A percentile compares a stretch with the other conserved stretches of the same genome.
Conservation (phyloP, 2,329 filamentous ascomycete species). For the Venturia pyrina region DNA sequence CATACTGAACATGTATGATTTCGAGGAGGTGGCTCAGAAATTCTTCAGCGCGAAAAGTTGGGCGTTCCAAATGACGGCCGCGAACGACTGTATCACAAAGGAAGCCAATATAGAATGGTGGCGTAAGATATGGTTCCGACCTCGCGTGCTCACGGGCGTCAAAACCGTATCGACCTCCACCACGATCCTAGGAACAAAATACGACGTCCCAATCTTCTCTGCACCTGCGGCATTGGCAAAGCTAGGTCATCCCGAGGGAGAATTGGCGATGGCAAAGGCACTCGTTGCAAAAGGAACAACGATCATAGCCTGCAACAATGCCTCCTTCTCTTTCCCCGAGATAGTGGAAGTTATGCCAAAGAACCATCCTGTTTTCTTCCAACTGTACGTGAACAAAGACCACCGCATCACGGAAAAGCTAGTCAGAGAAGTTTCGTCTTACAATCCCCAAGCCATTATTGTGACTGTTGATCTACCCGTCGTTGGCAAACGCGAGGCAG, state of each 20-base stretch:
- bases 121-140: constrained; percentile 36
- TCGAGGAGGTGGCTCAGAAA: constrained; percentile 30
- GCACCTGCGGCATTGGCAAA: constrained; percentile 28
- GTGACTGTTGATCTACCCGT: constrained; percentile 51
- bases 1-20: constrained; percentile 38
- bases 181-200: constrained; percentile 23
- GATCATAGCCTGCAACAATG: constrained; percentile 22
- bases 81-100: constrained; percentile 40
- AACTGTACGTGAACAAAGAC: constrained; percentile 53
- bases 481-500: constrained; percentile 44
- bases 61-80: constrained; percentile 40
- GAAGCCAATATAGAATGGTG: constrained; percentile 33
- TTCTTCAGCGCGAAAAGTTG: constrained; percentile 30
- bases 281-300: constrained; percentile 17
- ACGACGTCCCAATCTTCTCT: constrained; percentile 27
- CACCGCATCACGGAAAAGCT: constrained; percentile 41
- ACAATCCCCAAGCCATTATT: constrained; percentile 45
- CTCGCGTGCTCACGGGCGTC: constrained; percentile 35
- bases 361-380: constrained; percentile 41
- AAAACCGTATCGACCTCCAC: constrained; percentile 24
- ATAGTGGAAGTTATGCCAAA: constrained; percentile 17
- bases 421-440: constrained; percentile 35
- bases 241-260: constrained; percentile 28
- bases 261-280: constrained; percentile 25
- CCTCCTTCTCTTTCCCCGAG: constrained; percentile 23